These are phyloP conservation scores for Kurtzmaniella cleridarum DNA, from an alignment of 805 yeast genomes.

Conservation along the genomic window DNA sequence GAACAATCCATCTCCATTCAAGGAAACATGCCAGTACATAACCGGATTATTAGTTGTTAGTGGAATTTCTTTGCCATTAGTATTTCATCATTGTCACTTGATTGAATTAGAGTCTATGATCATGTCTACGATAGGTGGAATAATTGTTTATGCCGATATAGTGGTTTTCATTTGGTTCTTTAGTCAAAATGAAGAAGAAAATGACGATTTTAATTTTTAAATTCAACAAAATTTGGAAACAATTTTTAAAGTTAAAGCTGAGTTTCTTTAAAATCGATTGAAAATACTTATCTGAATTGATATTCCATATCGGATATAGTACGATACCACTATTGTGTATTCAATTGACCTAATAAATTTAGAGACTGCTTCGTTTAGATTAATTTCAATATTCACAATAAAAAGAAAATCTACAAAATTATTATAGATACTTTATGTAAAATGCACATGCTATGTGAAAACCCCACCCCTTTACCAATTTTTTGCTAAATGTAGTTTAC, in stretches of 20 bases:
- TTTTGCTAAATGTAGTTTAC: not conserved
- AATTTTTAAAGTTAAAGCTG: not conserved
- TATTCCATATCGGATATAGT: too few relatives aligned
- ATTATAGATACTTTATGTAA: not conserved
- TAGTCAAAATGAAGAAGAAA: constrained; percentile 39
- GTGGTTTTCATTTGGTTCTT: constrained; percentile 42
- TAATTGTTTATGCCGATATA: constrained; percentile 40
- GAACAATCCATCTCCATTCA: constrained; percentile 30
- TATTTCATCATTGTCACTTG: constrained; percentile 32
- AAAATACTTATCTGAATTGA: too few relatives aligned
- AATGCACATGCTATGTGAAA: not conserved
- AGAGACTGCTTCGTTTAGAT: too few relatives aligned
- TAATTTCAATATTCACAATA: too few relatives aligned
- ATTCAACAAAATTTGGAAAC: not conserved
- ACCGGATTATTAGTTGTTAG: constrained; percentile 39
- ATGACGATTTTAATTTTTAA: constrained; percentile 40
- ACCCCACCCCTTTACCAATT: not conserved
- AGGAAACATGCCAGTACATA: constrained; percentile 32
- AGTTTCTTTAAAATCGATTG: too few relatives aligned
- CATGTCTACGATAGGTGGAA: constrained; percentile 41
- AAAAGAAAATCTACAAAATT: not conserved
- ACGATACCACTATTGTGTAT: too few relatives aligned
- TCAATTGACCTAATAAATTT: too few relatives aligned
- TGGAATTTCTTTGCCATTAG: constrained; percentile 40
- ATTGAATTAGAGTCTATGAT: constrained; percentile 35